Conservation (phyloP, 768 basidiomycete genomes). For the Lentinula raphanica region DNA sequence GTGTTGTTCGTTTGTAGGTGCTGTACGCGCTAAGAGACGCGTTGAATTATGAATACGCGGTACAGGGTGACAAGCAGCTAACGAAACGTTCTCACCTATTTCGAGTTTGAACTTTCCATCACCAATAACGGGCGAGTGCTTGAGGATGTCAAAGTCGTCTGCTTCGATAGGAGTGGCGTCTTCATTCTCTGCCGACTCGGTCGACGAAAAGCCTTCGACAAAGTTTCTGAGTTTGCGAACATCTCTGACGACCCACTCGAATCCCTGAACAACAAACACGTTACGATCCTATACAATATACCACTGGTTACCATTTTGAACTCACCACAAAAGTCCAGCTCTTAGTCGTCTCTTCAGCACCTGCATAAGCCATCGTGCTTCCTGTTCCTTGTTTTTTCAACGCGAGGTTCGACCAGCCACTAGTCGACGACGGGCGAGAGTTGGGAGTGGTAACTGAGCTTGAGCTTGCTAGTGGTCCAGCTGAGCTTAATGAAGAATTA, state of each 20-base stretch:
- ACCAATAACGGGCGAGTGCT: slow-evolving; percentile 60
- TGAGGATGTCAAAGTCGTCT: slow-evolving; percentile 55
- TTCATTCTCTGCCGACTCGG: slow-evolving; percentile 21
- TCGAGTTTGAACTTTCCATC: slow-evolving; percentile 72
- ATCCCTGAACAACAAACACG: slow-evolving; percentile 46
- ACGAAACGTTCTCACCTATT: slow-evolving; percentile 41
- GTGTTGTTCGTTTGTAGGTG: slow-evolving; percentile 19
- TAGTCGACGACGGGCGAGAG: slow-evolving; percentile 17
- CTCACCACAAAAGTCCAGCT: slow-evolving; percentile 65
- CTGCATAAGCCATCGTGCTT: slow-evolving; percentile 19
- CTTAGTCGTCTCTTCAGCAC: slow-evolving; percentile 40
- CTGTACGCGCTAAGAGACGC: slow-evolving; percentile 17
- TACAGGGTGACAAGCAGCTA: neutral
- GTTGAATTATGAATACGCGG: neutral
- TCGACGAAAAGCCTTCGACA: slow-evolving; percentile 40
- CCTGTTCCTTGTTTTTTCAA: slow-evolving; percentile 20
- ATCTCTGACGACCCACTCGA: slow-evolving; percentile 66
- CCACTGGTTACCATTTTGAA: neutral
- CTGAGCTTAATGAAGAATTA: slow-evolving; percentile 20
- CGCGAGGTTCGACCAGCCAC: slow-evolving; percentile 11
- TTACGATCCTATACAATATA: slow-evolving; percentile 2
- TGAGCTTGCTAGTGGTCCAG: neutral
- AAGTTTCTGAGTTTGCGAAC: slow-evolving; percentile 52
- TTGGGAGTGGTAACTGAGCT: slow-evolving; percentile 12
- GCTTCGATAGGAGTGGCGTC: slow-evolving; percentile 23